Conservation (phyloP, 2,329 filamentous ascomycete genomes). For the Raffaelea ambrosiae region DNA sequence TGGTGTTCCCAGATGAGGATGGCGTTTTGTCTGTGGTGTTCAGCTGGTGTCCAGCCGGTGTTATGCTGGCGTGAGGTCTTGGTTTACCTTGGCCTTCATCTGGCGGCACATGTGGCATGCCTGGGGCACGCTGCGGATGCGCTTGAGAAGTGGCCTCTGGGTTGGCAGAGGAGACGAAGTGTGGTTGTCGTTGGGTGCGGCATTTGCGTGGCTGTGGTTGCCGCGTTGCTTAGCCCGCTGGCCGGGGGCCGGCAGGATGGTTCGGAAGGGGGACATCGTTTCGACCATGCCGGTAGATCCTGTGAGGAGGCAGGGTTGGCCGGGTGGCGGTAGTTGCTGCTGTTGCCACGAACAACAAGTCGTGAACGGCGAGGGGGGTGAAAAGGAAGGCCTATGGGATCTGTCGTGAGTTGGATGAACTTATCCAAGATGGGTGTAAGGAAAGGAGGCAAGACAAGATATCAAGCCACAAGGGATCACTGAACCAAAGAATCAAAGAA, state of each 20-base stretch:
- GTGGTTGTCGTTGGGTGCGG: neutral
- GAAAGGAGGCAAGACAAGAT: no score
- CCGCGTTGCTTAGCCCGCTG: neutral
- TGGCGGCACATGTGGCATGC: conserved; percentile 20
- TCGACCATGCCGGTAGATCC: neutral
- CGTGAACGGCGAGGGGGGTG: no score
- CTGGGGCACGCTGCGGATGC: conserved; percentile 17
- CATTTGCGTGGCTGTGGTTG: neutral
- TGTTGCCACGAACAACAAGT: no score
- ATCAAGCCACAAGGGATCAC: no score
- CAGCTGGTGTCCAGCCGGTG: no score
- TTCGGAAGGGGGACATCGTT: conserved; percentile 9
- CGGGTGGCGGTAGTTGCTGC: no score
- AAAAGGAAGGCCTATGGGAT: no score
- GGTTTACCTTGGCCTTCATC: conserved; percentile 18
- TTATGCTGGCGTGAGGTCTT: neutral
- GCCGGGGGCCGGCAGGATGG: conserved; percentile 10
- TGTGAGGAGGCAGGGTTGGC: neutral
- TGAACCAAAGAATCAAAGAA: no score
- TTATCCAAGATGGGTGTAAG: no score
- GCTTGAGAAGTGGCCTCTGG: conserved; percentile 6
- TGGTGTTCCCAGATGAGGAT: neutral
- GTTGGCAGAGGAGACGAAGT: neutral
- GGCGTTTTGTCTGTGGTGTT: no score
- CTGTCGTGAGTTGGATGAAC: no score